Conservation (phyloP, 768 basidiomycete genomes). For the Filobasidium wieringae region DNA sequence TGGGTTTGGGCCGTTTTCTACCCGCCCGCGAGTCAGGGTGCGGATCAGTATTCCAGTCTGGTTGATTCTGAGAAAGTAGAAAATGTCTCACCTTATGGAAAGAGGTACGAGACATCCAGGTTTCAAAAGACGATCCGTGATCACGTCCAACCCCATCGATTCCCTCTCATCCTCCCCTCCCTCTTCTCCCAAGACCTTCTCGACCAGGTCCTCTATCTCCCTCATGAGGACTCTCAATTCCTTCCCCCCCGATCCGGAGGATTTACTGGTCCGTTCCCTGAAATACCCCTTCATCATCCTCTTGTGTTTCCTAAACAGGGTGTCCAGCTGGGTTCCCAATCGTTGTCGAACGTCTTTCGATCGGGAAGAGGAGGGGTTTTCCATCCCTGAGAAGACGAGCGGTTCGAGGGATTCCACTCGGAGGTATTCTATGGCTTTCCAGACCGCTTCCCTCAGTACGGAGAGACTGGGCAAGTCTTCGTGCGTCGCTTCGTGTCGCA, state of each 20-base stretch:
- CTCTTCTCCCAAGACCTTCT: slow-evolving; percentile 1
- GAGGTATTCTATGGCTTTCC: slow-evolving; percentile 20
- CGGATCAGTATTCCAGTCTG: neutral
- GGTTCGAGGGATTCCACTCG: slow-evolving; percentile 47
- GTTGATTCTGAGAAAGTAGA: too few species aligned
- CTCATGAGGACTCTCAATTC: slow-evolving; percentile 36
- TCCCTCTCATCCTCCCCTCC: slow-evolving; percentile 45
- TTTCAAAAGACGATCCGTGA: slow-evolving; percentile 58
- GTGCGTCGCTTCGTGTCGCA: slow-evolving; percentile 90
- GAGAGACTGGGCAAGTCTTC: slow-evolving; percentile 81
- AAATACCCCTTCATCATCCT: slow-evolving; percentile 48
- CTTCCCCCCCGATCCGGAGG: slow-evolving; percentile 33
- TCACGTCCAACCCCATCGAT: slow-evolving; percentile 53
- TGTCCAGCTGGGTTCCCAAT: slow-evolving; percentile 69
- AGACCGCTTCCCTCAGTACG: slow-evolving; percentile 57
- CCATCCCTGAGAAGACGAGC: slow-evolving; percentile 50
- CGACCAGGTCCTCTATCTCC: slow-evolving; percentile 13
- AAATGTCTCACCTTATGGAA: slow-evolving; percentile 62
- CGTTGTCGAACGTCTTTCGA: slow-evolving; percentile 44
- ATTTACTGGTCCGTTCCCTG: slow-evolving; percentile 41
- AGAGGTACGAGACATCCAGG: slow-evolving; percentile 68
- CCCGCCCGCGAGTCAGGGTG: neutral
- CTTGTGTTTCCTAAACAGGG: slow-evolving; percentile 27
- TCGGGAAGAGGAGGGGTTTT: slow-evolving; percentile 46
- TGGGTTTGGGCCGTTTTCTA: slow-evolving; percentile 7